Conservation (phyloP, 116 monocot genomes). For the Posidonia oceanica region DNA sequence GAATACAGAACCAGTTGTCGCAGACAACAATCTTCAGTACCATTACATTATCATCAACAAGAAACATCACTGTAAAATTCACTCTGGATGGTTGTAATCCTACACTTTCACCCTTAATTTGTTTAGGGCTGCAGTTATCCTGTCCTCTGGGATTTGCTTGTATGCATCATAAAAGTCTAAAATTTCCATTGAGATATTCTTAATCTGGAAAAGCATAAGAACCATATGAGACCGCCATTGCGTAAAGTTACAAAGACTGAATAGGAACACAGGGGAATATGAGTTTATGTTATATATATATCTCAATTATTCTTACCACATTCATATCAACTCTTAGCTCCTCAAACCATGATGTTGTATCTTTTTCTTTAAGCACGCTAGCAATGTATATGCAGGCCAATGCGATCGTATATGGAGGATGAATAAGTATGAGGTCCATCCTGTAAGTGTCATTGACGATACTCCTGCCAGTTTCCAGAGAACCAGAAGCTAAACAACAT, state of each 20-base stretch:
- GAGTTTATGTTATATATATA: no score
- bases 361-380: slow-evolving; percentile 76
- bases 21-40: no score
- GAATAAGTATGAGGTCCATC: slow-evolving; percentile 89
- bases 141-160: slow-evolving; percentile 53
- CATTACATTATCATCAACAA: no score
- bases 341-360: slow-evolving; percentile 87
- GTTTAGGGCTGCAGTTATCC: slow-evolving; percentile 48
- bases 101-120: slow-evolving; percentile 39
- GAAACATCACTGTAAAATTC: no score
- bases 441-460: slow-evolving; percentile 96
- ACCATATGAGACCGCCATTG: background rate
- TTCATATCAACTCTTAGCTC: slow-evolving; percentile 99
- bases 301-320: slow-evolving; percentile 27
- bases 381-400: slow-evolving; percentile 92
- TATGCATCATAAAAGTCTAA: slow-evolving; percentile 80
- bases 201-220: slow-evolving; percentile 45
- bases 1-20: no score
- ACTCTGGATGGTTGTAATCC: no score
- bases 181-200: slow-evolving; percentile 96
- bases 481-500: background rate
- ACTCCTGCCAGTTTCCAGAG: slow-evolving; percentile 32
- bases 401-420: slow-evolving; percentile 94
- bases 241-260: background rate
- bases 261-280: no score